Conservation (phyloP, 2,329 filamentous ascomycete species). For the Arthrocladium fulminans region DNA sequence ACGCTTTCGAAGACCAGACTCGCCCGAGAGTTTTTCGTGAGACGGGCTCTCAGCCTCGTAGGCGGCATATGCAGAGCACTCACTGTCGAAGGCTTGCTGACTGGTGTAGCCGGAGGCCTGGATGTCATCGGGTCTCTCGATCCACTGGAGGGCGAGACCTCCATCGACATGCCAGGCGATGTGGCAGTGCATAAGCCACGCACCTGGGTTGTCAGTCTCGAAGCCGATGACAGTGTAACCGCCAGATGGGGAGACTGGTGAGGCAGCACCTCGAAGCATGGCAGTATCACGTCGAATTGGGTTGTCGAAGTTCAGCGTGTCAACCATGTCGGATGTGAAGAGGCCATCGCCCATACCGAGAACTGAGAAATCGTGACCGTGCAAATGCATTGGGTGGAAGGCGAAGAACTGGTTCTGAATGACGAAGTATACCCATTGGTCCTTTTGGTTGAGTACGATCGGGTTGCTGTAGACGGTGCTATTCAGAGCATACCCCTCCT, state of each 20-base stretch:
- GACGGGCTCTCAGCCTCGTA: background rate
- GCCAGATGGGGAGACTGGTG: conserved; percentile 26
- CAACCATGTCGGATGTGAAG: conserved; percentile 42
- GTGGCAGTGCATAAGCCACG: conserved; percentile 72
- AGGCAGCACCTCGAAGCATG: conserved; percentile 48
- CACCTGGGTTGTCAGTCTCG: conserved; percentile 38
- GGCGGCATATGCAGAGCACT: conserved; percentile 4
- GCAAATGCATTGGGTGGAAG: conserved; percentile 34
- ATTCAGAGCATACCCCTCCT: background rate
- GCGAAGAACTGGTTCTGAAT: conserved; percentile 20
- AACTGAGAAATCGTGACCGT: conserved; percentile 34
- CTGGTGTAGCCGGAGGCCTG: conserved; percentile 8
- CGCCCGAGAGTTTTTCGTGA: conserved; percentile 6
- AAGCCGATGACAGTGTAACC: conserved; percentile 54
- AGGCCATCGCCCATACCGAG: conserved; percentile 43
- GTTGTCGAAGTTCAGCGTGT: conserved; percentile 49
- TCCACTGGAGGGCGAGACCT: conserved; percentile 48
- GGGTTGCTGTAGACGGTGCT: background rate
- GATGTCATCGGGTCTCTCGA: conserved; percentile 18
- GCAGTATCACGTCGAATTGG: conserved; percentile 64
- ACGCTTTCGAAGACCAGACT: conserved; percentile 15
- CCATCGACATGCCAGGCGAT: conserved; percentile 68
- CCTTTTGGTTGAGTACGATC: conserved; percentile 2
- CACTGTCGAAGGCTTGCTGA: conserved; percentile 4
- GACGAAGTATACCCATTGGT: conserved; percentile 12